Evolutionary conservation across 805 yeast species (phyloP).

Genomic region (Vanderwaltozyma tropicalis): DNA sequence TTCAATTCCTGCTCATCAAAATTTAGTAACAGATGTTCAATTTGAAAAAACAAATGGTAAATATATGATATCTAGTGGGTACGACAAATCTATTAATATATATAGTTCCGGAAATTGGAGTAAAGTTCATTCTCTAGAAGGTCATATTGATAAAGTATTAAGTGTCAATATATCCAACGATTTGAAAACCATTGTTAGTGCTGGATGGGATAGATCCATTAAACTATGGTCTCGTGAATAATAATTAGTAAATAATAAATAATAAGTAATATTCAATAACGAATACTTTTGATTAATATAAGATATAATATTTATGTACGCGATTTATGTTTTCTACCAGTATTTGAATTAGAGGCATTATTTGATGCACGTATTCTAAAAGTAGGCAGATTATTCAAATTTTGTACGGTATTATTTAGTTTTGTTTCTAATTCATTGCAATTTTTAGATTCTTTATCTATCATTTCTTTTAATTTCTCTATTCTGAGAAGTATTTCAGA

Average conservation of each 20-base stretch:
- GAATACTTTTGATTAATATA: background rate
- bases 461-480: conserved; percentile 5
- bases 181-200: conserved; percentile 39
- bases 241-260: background rate
- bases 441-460: conserved; percentile 8
- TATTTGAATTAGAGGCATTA: conserved; percentile 2
- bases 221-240: conserved; percentile 43
- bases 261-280: background rate
- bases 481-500: conserved; percentile 7
- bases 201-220: conserved; percentile 81
- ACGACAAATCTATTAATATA: conserved; percentile 56
- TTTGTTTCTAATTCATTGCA: conserved; percentile 10
- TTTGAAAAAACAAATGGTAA: conserved; percentile 39
- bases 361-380: conserved; percentile 17
- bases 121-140: conserved; percentile 39
- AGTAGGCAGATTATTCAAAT: conserved; percentile 17
- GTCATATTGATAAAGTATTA: conserved; percentile 63
- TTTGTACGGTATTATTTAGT: conserved; percentile 10
- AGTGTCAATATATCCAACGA: conserved; percentile 45
- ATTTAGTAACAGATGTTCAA: conserved; percentile 54
- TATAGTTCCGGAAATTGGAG: conserved; percentile 69
- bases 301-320: background rate
- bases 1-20: conserved; percentile 66
- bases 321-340: conserved; percentile 9
- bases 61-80: conserved; percentile 50